Conservation (phyloP, 192 early-diverging fungal species). For the Rhizoclosmatium globosum region DNA sequence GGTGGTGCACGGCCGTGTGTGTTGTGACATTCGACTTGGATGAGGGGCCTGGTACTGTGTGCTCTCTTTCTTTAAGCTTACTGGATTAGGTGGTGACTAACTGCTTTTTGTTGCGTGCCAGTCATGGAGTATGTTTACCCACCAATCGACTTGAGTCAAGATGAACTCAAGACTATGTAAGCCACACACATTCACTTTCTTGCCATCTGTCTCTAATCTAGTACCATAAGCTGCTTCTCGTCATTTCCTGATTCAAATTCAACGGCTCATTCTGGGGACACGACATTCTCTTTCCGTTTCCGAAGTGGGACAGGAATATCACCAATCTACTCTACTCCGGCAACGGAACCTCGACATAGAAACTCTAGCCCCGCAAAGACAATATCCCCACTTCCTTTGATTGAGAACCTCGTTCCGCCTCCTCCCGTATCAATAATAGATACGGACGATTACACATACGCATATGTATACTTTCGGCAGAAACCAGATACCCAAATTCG, state of each 20-base stretch:
- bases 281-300: constrained; percentile 59
- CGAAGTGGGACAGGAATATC: constrained; percentile 47
- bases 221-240: constrained; percentile 52
- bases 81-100: neutral
- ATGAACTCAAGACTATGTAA: constrained; percentile 58
- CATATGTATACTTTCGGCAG: constrained; percentile 95
- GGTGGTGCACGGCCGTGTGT: constrained; percentile 58
- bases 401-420: neutral
- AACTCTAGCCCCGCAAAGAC: neutral
- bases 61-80: neutral
- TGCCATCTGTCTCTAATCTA: constrained; percentile 1
- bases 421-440: constrained; percentile 41
- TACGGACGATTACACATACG: constrained; percentile 71
- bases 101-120: constrained; percentile 15
- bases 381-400: neutral
- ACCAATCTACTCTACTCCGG: constrained; percentile 40
- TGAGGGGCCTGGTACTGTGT: constrained; percentile 52
- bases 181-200: neutral
- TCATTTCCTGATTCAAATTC: constrained; percentile 69
- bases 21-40: constrained; percentile 66
- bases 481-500: constrained; percentile 84
- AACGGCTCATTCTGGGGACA: constrained; percentile 56
- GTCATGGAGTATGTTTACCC: constrained; percentile 60
- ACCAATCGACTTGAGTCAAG: constrained; percentile 53
- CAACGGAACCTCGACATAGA: neutral